Base-by-base conservation (phyloP, 805 yeast genomes). In the Candida peoriensis region DNA sequence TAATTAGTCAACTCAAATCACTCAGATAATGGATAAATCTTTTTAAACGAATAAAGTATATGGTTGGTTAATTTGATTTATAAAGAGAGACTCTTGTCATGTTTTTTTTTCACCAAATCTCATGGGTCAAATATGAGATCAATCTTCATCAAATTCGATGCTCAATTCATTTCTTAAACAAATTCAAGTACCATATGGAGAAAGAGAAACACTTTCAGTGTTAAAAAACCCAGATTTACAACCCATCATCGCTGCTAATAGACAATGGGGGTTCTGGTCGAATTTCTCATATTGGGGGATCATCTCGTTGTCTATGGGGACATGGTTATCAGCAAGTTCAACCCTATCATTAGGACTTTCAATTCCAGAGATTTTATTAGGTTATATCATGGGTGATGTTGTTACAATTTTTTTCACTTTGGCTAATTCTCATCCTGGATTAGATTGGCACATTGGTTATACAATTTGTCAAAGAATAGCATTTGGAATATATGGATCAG, bases 361-460 rank as follows among this genome's bases (percentile, higher is more conserved):
- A 25, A 68, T 70, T 28, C 58, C 65, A 5, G 68, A 70, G 32
- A 60, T 71, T 7, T 63, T 74, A 49, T 68, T 70, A 8, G 60
- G 66, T 15, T 48, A 52, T 46, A 42, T 46, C 22, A 42, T 74
- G n/a, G 77, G 72, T 21, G 73, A 72, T 48, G 43, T 66, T 5
- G 41, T 74, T 12, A 68, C 74, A 12, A 55, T 67, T 27, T 13
- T 58, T 5, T 61, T 66, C 37, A 68, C 77, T 12, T 44, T 68
- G 24, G 61, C 70, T 10, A 71, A 70, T 46, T 65, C 73, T 14
- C 62, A 58, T 33, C 74, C 70, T 1, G 79, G 79, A 28, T 48
- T 55, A 13, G 64, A 69, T 30, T 72, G 66, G 58, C 76, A 71
- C 48, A 63, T 69, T 28, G 74, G 74, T 8, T 70, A 58, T 44